These are phyloP conservation scores for Knufia fluminis DNA, from an alignment of 2,329 filamentous ascomycete species.

Conservation along the genomic window DNA sequence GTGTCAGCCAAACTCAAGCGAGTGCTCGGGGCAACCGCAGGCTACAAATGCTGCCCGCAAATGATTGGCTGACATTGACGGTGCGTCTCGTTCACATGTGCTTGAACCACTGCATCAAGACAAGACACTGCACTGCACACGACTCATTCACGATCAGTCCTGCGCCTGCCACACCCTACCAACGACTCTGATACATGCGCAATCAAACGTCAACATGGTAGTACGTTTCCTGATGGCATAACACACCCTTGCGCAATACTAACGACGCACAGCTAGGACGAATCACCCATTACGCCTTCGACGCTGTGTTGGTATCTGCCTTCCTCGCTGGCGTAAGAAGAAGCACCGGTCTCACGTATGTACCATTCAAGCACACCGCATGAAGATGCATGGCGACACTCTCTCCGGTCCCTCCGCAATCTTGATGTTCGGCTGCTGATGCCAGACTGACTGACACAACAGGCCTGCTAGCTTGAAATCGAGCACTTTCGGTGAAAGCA, in stretches of 20 bases:
- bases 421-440: background rate
- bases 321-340: slow-evolving; percentile 96
- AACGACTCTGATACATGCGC: background rate
- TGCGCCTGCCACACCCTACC: slow-evolving; percentile 1
- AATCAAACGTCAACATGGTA: slow-evolving; percentile 30
- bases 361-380: slow-evolving; percentile 30
- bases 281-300: slow-evolving; percentile 89
- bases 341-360: slow-evolving; percentile 95
- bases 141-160: background rate
- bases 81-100: background rate
- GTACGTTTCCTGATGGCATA: slow-evolving; percentile 45
- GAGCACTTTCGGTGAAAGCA: slow-evolving; percentile 70
- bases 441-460: slow-evolving; percentile 22
- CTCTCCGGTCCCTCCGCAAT: background rate
- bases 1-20: background rate
- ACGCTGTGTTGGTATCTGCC: slow-evolving; percentile 88
- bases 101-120: background rate
- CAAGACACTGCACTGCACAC: background rate
- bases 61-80: background rate
- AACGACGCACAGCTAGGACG: slow-evolving; percentile 65
- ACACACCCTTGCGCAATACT: slow-evolving; percentile 55
- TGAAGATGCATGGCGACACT: too few species aligned
- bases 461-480: slow-evolving; percentile 65
- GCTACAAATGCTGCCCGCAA: background rate
- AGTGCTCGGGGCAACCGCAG: background rate